phyloP scores from a whole-genome alignment of 2,329 filamentous ascomycete genomes.

The Trematosphaeria pertusa region DNA sequence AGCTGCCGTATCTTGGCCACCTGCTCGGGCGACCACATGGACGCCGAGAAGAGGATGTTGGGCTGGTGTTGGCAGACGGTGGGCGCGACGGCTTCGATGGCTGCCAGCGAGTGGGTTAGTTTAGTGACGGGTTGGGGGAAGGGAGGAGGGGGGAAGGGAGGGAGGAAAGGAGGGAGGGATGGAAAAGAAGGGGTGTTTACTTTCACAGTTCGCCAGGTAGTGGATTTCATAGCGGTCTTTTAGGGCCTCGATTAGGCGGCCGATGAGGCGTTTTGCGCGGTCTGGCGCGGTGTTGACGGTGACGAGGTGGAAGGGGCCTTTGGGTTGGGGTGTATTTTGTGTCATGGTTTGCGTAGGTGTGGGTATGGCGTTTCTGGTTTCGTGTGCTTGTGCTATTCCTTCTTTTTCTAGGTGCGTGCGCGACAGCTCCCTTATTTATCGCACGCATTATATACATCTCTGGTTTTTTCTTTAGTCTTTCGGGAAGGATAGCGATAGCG shows the following conservation, averaged over 20 bases:
- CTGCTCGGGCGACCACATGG: slow-evolving; percentile 63
- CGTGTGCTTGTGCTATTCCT: neutral
- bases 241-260: slow-evolving; percentile 65
- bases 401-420: no score
- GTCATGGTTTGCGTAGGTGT: neutral
- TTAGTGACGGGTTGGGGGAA: no score
- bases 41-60: slow-evolving; percentile 68
- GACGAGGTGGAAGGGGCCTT: slow-evolving; percentile 67
- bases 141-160: no score
- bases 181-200: no score
- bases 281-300: slow-evolving; percentile 74
- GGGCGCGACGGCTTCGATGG: slow-evolving; percentile 62
- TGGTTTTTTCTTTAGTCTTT: no score
- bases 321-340: slow-evolving; percentile 10
- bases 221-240: slow-evolving; percentile 70
- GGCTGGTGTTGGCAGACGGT: slow-evolving; percentile 62
- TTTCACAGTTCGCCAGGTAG: slow-evolving; percentile 67
- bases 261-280: slow-evolving; percentile 67
- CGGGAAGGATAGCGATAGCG: no score
- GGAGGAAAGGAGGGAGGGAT: no score
- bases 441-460: no score
- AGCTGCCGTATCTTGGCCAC: slow-evolving; percentile 54
- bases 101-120: no score
- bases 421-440: no score
- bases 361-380: neutral